Percentiles rank a stretch among this genome's conserved stretches.
phyloP scores from a whole-genome alignment of 768 basidiomycete genomes.

The Leccinum barrowsii region DNA sequence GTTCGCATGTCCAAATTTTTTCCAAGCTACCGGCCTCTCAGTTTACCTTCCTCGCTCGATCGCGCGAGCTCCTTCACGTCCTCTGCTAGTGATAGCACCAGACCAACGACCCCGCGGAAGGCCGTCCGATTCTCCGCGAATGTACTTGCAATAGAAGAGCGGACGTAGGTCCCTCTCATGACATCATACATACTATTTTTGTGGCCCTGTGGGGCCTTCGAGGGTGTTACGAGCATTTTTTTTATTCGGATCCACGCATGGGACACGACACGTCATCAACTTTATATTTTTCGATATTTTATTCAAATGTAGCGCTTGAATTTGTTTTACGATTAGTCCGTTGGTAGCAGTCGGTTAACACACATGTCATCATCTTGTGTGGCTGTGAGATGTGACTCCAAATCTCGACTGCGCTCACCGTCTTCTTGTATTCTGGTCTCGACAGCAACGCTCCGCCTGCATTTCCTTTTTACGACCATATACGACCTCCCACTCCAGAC shows the following conservation, averaged over 20 bases:
- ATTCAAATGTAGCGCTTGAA: conserved; percentile 28
- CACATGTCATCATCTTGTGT: conserved; percentile 23
- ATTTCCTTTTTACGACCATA: conserved; percentile 1
- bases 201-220: background rate
- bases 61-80: conserved; percentile 30
- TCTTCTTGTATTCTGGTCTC: background rate
- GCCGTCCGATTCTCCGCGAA: conserved; percentile 60
- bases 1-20: conserved; percentile 52
- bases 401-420: background rate
- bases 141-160: conserved; percentile 30
- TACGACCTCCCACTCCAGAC: conserved; percentile 3
- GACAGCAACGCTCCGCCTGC: background rate
- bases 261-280: conserved; percentile 18
- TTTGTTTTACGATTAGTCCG: background rate
- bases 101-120: conserved; percentile 49
- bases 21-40: conserved; percentile 39
- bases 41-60: conserved; percentile 33
- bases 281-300: conserved; percentile 27
- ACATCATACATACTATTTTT: conserved; percentile 1
- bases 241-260: conserved; percentile 18
- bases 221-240: conserved; percentile 18
- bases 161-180: conserved; percentile 8
- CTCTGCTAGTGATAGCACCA: conserved; percentile 33
- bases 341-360: background rate
- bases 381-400: conserved; percentile 24